Evolutionary conservation across 2,329 filamentous ascomycete genomes (phyloP), one percentile per base, ranked within the genome.

Genomic region (Talaromyces sp.): DNA sequence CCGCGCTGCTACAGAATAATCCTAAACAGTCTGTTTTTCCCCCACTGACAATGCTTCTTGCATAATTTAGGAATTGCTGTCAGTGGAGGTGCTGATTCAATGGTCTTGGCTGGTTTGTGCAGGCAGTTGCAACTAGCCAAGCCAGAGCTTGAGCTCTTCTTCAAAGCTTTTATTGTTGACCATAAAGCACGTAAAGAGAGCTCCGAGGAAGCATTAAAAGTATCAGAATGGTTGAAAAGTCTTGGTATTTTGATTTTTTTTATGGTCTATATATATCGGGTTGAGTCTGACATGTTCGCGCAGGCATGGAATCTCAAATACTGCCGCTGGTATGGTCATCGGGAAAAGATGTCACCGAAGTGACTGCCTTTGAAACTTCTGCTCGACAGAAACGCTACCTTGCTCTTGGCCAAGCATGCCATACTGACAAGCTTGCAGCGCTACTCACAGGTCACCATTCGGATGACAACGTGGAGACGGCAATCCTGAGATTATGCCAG

Each of bases 81-180:
- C 64, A 97, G 93, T 71, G 95, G 95, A 27, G 95, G 95, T 8
- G 90, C 95, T 44, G 95, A 99, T 75, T 98, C 93, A n/a, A 99
- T 98, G 93, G 93, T 93, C 30, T 81, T 99, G 63, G 92, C 92
- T 60, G 87, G 81, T 63, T 82, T 98, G 39, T 91, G 90, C 71
- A 82, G 81, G 55, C 75, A 79, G 53, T 65, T 77, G 62, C 70
- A 74, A 68, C 83, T 60, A 33, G 62, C 67, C 6, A 65, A 61
- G 27, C 60, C 67, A 17, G 57, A 66, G 42, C 66, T 65, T 13
- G 62, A 62, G 57, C 51, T 73, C 33, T 53, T 71, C 15, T 77
- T 83, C 22, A 80, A 79, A 52, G 85, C 81, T 0, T 85, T 87
- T 67, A 82, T 88, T 39, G 82, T 88, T 13, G 84, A 88, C 66